Conservation (phyloP, 2,329 filamentous ascomycete species). For the Fusarium sublunatum region DNA sequence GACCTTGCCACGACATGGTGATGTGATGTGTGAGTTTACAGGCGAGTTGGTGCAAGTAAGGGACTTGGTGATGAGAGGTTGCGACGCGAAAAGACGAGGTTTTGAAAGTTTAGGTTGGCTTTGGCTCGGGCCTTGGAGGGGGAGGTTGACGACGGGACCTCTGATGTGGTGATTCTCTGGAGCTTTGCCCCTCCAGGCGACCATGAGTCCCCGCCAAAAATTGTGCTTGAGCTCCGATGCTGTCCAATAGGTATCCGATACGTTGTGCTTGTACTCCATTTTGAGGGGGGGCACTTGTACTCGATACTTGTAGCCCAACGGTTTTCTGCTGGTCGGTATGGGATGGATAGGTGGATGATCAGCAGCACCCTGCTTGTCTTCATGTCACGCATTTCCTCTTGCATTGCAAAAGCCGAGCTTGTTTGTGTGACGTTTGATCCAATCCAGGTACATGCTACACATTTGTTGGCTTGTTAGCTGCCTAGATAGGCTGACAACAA, state of each 20-base stretch:
- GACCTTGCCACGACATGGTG: conserved; percentile 82
- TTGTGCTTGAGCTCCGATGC: conserved; percentile 24
- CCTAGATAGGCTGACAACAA: neutral
- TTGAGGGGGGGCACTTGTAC: conserved; percentile 13
- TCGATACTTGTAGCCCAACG: conserved; percentile 20
- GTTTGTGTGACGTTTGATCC: conserved; percentile 15
- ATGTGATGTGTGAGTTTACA: conserved; percentile 25
- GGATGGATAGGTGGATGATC: too few species aligned
- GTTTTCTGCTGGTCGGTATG: conserved; percentile 33
- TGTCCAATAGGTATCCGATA: conserved; percentile 34
- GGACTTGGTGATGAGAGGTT: conserved; percentile 23
- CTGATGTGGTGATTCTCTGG: conserved; percentile 41
- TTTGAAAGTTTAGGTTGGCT: conserved; percentile 33
- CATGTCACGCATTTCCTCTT: conserved; percentile 39
- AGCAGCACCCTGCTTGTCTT: conserved; percentile 23
- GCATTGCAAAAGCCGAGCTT: conserved; percentile 14
- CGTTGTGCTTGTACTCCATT: conserved; percentile 13
- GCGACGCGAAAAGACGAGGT: conserved; percentile 28
- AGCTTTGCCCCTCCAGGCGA: conserved; percentile 41
- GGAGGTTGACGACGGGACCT: conserved; percentile 31
- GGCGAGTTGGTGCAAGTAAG: conserved; percentile 6
- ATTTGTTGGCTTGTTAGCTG: conserved; percentile 14
- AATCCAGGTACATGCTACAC: conserved; percentile 13
- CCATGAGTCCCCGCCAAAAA: conserved; percentile 39
- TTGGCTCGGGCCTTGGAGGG: conserved; percentile 35